Percentiles rank a stretch among this genome's conserved stretches.
These are phyloP conservation scores for Raphidocelis subcapitata DNA, from an alignment of 139 green algal species.

Conservation along the genomic window DNA sequence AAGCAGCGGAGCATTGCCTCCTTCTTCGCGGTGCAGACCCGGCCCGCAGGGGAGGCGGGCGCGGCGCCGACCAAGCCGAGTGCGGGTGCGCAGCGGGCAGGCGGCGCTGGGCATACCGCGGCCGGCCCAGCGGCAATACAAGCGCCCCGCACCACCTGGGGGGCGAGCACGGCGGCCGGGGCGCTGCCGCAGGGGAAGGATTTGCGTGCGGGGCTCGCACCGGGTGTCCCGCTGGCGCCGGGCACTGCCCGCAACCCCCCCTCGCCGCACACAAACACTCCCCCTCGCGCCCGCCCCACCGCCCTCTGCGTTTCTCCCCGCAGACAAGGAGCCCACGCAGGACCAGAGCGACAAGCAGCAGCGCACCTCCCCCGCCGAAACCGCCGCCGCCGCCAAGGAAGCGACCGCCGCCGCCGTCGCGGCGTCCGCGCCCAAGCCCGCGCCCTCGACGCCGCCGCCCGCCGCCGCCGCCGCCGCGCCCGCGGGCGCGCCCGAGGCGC, in stretches of 20 bases:
- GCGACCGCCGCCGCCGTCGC: no score
- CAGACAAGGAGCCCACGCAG: neutral
- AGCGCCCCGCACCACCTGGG: neutral
- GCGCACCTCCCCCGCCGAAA: neutral
- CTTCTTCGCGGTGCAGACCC: slow-evolving; percentile 54
- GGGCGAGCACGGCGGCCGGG: no score
- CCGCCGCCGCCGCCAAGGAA: no score
- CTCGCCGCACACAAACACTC: no score
- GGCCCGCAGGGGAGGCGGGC: slow-evolving; percentile 4
- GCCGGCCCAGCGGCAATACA: neutral
- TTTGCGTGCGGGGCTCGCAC: no score
- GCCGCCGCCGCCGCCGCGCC: neutral
- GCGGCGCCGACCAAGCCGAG: neutral
- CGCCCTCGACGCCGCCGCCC: no score
- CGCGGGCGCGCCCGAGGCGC: neutral
- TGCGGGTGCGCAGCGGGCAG: neutral
- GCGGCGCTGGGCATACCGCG: neutral
- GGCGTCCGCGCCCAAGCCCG: no score
- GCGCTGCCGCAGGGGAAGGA: no score
- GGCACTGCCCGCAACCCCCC: no score
- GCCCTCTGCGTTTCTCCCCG: neutral
- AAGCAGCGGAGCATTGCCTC: slow-evolving; percentile 58
- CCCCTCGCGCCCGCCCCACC: neutral
- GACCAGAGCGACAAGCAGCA: neutral
- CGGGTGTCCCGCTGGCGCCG: no score